Base-by-base conservation (phyloP, 805 yeast genomes). In the Zygoascus ofunaensis region DNA sequence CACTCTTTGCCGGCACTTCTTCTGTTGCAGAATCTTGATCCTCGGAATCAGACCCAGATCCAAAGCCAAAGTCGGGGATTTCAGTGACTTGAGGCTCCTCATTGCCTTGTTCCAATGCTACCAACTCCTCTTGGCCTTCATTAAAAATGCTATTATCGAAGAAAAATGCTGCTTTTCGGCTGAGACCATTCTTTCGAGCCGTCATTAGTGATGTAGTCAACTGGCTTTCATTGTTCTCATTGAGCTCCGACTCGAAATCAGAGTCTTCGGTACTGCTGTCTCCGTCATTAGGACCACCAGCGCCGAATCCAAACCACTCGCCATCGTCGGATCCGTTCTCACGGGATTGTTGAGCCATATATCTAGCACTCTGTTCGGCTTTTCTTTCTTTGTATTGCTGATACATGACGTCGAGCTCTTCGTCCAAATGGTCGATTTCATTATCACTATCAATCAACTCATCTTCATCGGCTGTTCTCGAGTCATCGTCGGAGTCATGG, bases 321-420 rank as follows among this genome's bases (percentile, higher is more conserved):
- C 53, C 63, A 4, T 50, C 59, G 19, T 42, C 46, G 4, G 49
- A 59, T 5, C 44, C 46, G 33, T 40, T 37, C 36, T 75, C 75
- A 43, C 80, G 67, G 35, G 70, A 65, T 49, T 67, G 63, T 57
- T 74, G 72, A 17, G 80, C 80, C 28, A 70, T 64, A 51, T 65
- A 72, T 49, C 70, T 74, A 17, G 80, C 73, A 46, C 73, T 74
- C 19, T 57, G 39, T 36, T 60, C 64, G 4, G 66, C 61, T 44
- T 58, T 61, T 39, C 58, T 56, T 40, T 60, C 63, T 59, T 85
- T 85, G 60, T 76, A 87, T 34, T 74, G 69, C 41, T 70, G 66
- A 59, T 89, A 89, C 95, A 87, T 85, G 48, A 71, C 73, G 60
- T 89, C 87, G 46, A 92, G 71, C 65, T 87, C 84, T 7, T 75